Conservation (phyloP, 331 rosid species). For the Dryas integrifolia region DNA sequence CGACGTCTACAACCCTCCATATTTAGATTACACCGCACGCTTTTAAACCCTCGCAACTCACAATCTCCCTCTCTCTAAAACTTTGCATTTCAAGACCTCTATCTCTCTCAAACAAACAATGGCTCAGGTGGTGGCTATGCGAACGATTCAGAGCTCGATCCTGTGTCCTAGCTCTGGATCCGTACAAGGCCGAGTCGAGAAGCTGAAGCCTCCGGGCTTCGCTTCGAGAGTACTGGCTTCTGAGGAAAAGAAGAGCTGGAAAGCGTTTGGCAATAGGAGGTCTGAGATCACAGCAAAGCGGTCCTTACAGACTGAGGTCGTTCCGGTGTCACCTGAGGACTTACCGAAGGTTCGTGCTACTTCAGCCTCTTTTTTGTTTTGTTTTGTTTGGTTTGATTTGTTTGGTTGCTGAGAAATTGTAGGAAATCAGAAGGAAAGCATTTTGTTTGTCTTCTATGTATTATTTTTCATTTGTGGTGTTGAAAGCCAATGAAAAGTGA, state of each 20-base stretch:
- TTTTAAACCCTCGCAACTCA: not conserved
- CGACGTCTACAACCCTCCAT: conserved; percentile 10
- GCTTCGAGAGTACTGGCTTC: conserved; percentile 31
- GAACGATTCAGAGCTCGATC: conserved; percentile 62
- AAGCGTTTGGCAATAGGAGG: conserved; percentile 8
- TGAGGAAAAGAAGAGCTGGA: conserved; percentile 25
- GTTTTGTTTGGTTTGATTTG: not conserved
- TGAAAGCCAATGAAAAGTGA: not conserved
- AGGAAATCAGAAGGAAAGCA: not conserved
- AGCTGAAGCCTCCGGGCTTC: conserved; percentile 46
- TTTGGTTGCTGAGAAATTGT: conserved; percentile 19
- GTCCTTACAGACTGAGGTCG: conserved; percentile 54
- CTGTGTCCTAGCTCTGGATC: conserved; percentile 51
- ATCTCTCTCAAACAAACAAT: conserved; percentile 32
- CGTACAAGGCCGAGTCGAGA: conserved; percentile 36
- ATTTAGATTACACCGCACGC: not conserved
- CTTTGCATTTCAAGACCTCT: not conserved
- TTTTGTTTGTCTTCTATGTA: not conserved
- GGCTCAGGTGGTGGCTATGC: conserved; percentile 75
- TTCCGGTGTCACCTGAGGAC: conserved; percentile 75
- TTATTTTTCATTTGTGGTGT: not conserved
- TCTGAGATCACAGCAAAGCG: conserved; percentile 45
- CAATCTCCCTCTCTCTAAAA: not conserved
- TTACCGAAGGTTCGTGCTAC: conserved; percentile 49
- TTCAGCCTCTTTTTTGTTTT: not conserved